phyloP scores from a whole-genome alignment of 306 rosid genomes.

The Dicorynia guianensis region DNA sequence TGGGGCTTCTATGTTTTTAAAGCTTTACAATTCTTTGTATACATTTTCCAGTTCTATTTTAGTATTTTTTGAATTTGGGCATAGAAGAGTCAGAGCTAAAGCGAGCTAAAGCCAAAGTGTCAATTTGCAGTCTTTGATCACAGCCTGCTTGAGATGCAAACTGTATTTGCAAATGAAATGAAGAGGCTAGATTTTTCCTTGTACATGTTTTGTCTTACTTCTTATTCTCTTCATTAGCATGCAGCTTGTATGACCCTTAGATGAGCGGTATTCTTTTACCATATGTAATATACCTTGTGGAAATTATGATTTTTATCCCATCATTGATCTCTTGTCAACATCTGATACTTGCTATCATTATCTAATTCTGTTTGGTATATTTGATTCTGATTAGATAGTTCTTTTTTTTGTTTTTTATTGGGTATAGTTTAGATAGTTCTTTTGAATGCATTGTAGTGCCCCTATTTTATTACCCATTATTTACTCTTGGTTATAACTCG shows the following conservation, averaged over 20 bases:
- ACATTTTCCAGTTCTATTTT: slow-evolving; percentile 39
- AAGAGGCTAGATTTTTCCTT: slow-evolving; percentile 40
- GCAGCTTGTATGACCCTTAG: neutral
- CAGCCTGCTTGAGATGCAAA: slow-evolving; percentile 39
- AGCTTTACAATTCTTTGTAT: slow-evolving; percentile 67
- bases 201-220: neutral
- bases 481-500: too few relatives aligned
- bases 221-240: neutral
- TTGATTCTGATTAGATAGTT: too few relatives aligned
- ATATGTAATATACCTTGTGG: slow-evolving; percentile 4
- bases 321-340: neutral
- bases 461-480: too few relatives aligned
- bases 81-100: slow-evolving; percentile 41
- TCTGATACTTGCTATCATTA: neutral
- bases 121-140: slow-evolving; percentile 27
- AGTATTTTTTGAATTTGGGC: slow-evolving; percentile 34
- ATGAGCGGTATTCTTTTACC: neutral
- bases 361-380: neutral
- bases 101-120: slow-evolving; percentile 24
- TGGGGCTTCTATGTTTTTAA: slow-evolving; percentile 46
- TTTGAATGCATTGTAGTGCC: too few relatives aligned
- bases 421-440: too few relatives aligned
- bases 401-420: too few relatives aligned
- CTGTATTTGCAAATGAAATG: slow-evolving; percentile 57
- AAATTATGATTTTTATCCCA: slow-evolving; percentile 21